Percentiles rank a stretch among this genome's conserved stretches.
Evolutionary conservation across 2,329 filamentous ascomycete genomes (phyloP).

Genomic region (Sporothrix humicola): DNA sequence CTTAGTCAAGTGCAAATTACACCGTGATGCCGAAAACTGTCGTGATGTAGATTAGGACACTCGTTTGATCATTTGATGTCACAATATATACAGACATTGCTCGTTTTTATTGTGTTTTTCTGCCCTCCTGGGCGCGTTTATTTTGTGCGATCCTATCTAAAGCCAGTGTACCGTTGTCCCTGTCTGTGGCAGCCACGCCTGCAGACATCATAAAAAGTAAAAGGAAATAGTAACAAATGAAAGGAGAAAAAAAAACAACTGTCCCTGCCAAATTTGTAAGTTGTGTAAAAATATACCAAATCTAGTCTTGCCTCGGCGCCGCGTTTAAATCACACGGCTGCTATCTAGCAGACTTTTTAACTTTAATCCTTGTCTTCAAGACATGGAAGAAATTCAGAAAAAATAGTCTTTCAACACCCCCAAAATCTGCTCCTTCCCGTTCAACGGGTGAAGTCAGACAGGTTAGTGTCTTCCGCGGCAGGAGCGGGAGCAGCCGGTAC

Average conservation of each 20-base stretch:
- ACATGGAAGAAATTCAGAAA: neutral
- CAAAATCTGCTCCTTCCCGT: neutral
- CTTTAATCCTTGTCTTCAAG: neutral
- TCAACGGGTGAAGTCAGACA: slow-evolving; percentile 42
- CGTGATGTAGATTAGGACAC: too few relatives aligned
- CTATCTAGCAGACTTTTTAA: neutral
- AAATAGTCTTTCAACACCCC: neutral
- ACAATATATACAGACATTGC: neutral
- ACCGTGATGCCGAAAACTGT: too few relatives aligned
- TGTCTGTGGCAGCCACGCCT: neutral
- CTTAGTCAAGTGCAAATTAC: too few relatives aligned
- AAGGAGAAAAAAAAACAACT: neutral
- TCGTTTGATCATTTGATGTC: neutral
- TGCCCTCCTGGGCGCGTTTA: slow-evolving; percentile 11
- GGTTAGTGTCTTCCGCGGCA: slow-evolving; percentile 25
- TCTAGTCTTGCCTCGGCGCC: neutral
- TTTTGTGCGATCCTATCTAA: slow-evolving; percentile 26
- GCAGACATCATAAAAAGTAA: neutral
- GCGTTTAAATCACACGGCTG: neutral
- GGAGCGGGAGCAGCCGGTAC: slow-evolving; percentile 28
- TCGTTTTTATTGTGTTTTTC: slow-evolving; percentile 9
- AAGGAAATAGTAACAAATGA: neutral
- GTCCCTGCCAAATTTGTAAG: neutral
- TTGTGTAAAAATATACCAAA: neutral
- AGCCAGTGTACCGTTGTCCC: neutral